Base-by-base conservation (phyloP, 768 basidiomycete genomes). In the Naganishia vishniacii region DNA sequence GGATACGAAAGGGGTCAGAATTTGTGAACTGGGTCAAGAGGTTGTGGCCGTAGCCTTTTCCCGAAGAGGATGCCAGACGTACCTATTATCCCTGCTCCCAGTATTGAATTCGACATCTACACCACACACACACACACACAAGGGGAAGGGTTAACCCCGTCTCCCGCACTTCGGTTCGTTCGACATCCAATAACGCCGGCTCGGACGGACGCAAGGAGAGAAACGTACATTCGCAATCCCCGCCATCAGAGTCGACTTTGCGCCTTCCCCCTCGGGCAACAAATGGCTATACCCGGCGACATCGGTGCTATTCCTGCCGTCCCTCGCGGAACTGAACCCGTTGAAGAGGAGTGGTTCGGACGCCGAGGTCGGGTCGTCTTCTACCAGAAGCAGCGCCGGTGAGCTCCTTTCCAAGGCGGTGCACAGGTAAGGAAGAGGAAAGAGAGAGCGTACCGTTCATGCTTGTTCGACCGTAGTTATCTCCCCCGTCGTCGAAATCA, bases 71-170 rank as follows among this genome's bases (percentile, higher is more conserved):
- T n/a, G n/a, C n/a, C n/a, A n/a, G 0, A 61, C 72, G 46, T 49
- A 68, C 69, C 77, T 44, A 76, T 70, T 80, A 79, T 77, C 84
- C 91, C 92, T 72, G 93, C 93, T 45, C 93, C 93, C 15, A 97
- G 79, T 34, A 98, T 95, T 1, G 89, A 91, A 74, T 98, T 97
- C 23, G 91, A 88, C 94, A 95, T 95, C 75, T 93, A 61, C 23
- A 25, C 15, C n/a, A n/a, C n/a, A n/a, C n/a, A n/a, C n/a, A n/a
- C n/a, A n/a, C n/a, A n/a, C n/a, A n/a, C n/a, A n/a, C n/a, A n/a
- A n/a, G n/a, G n/a, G n/a, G n/a, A n/a, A n/a, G n/a, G n/a, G n/a
- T n/a, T n/a, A n/a, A n/a, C n/a, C n/a, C n/a, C n/a, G n/a, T n/a
- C n/a, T n/a, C n/a, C n/a, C n/a, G n/a, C n/a, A n/a, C n/a, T n/a